phyloP scores from a whole-genome alignment of 305 asterid genomes.

The Fraxinus nigra region DNA sequence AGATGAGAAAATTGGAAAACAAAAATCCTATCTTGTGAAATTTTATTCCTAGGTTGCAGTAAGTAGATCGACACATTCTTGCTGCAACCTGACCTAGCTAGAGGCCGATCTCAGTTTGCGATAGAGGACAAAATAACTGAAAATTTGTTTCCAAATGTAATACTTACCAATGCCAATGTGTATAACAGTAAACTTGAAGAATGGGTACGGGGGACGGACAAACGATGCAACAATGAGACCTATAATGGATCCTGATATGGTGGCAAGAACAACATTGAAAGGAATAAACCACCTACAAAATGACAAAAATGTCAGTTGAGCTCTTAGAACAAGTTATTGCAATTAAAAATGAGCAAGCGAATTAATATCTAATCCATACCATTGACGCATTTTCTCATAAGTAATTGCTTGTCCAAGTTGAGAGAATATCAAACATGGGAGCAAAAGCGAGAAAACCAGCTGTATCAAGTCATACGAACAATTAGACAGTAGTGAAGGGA shows the following conservation, averaged over 20 bases:
- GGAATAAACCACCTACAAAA: constrained; percentile 98
- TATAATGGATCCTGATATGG: constrained; percentile 82
- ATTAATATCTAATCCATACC: constrained; percentile 40
- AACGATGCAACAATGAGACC: constrained; percentile 73
- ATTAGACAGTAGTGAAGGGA: not conserved
- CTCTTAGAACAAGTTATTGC: constrained; percentile 9
- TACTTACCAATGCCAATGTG: constrained; percentile 89
- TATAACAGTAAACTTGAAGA: constrained; percentile 79
- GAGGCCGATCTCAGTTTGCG: not conserved
- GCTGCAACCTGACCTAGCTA: not conserved
- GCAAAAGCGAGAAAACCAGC: constrained; percentile 93
- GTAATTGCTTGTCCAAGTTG: constrained; percentile 94
- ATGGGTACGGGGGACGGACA: constrained; percentile 83
- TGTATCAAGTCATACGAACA: constrained; percentile 37
- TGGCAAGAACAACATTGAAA: constrained; percentile 70
- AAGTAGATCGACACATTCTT: not conserved
- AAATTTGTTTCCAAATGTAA: not conserved
- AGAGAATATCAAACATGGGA: constrained; percentile 92
- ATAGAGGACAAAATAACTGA: not conserved
- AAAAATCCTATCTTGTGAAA: not conserved
- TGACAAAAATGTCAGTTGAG: constrained; percentile 20
- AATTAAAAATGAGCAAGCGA: not conserved
- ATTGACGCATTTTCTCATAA: constrained; percentile 65
- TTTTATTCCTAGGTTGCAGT: not conserved
- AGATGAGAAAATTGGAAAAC: not conserved